Evolutionary conservation across 2,329 filamentous ascomycete genomes (phyloP), one percentile per base, ranked within the genome.

Genomic region (Cercospora zeae-maydis): DNA sequence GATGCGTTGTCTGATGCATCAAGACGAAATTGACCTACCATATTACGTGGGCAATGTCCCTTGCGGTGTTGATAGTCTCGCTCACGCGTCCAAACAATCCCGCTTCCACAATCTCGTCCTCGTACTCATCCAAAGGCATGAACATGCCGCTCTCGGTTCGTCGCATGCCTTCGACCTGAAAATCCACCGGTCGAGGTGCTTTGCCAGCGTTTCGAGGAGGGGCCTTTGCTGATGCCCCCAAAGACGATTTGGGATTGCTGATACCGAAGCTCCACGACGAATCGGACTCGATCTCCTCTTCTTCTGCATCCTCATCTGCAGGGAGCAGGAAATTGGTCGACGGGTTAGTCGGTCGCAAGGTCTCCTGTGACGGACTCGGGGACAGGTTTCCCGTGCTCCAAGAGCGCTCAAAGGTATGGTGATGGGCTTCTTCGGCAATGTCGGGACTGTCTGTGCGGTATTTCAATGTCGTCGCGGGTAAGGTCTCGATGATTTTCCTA

Each of bases 111-210:
- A 79, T 76, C 45, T 82, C 74, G 76, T 85, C 82, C 67, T 92
- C 90, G 64, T 86, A 86, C 14, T 72, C 66, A 69, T 92, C 90
- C 70, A 88, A 89, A 7, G 92, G 91, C 89, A 96, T 93, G 71
- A 96, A 89, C 91, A 96, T 96, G 69, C 92, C 92, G 39, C 91
- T 95, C 56, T 87, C 82, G 19, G 91, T 96, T 69, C 92, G 84
- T 66, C 88, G 86, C 81, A 96, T 88, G 58, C 84, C 80, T 45
- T 86, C 84, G 51, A 86, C 81, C 31, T 86, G 83, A 10, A 85
- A 63, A 27, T 68, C 58, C 51, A 51, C 58, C 36, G 75, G 64
- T 39, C 63, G 31, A 54, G 70, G 58, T 30, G 53, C 62, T 37
- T 73, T 69, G 5, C 73, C 72, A 55, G 72, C 73, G 42, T 75